Base-by-base conservation (phyloP, 148 eudicot species). In the Diospyros lotus region DNA sequence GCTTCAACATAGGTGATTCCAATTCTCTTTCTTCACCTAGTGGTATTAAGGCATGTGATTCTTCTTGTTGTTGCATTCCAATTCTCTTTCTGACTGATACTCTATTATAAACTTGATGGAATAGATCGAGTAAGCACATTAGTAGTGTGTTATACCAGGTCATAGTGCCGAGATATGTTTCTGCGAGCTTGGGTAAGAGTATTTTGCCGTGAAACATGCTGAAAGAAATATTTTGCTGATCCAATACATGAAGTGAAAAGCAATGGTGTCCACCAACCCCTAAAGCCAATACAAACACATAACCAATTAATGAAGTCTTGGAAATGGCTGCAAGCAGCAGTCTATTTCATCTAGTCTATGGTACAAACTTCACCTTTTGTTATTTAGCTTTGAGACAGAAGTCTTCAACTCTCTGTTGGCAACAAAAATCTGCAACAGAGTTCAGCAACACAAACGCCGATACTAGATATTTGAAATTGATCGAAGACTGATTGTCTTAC, bases 241-340 rank as follows among this genome's bases (percentile, higher is more conserved):
- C 94, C 89, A 77, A 96, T 53, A 48, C 93, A 93, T 39, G 99
- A 86, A 39, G 98, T 90, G 55, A 88, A 70, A 73, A 93, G 86
- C 87, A 91, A 73, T 38, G 99, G 99, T 60, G 97, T 91, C 99
- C 99, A 93, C 99, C 99, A 94, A 52, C 98, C 98, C 89, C 96
- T 94, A 76, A n/a, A 73, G 17, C 18, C 66, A 76, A 66, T 3
- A 76, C 58, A 62, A 5, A 54, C 40, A 48, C 10, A 69, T 7
- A 39, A 8, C 1, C 3, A 28, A 59, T 7, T 12, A 18, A 17
- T 70, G 12, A 76, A 55, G 9, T 53, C 56, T 11, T 7, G 40
- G n/a, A 42, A 64, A 56, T 14, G 46, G 58, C 15, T 43, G 7
- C 48, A 68, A 44, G 63, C 42, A 11, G 7, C 9, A 48, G 66